A percentile compares a stretch with the other conserved stretches of the same genome.
These are phyloP conservation scores for Euphorbia lathyris DNA, from an alignment of 345 rosid species.

Conservation along the genomic window DNA sequence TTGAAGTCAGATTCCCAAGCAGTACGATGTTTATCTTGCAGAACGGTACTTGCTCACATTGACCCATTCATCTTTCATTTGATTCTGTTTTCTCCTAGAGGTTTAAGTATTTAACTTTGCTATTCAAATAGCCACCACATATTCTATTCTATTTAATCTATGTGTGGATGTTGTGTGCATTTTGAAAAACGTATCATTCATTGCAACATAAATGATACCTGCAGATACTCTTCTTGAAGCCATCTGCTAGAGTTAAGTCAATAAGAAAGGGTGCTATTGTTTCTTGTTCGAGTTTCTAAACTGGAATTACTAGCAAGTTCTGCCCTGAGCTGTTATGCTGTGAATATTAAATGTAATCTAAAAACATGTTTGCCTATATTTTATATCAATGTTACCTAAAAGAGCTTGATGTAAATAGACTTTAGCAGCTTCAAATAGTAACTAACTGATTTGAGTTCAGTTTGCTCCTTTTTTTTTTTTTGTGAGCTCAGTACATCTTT, in stretches of 20 bases:
- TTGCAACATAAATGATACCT: not conserved
- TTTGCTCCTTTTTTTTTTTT: not conserved
- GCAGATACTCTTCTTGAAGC: not conserved
- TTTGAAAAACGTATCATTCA: not conserved
- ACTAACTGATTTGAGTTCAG: not conserved
- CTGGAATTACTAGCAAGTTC: not conserved
- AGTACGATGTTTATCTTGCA: slow-evolving; percentile 70
- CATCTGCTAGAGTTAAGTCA: not conserved
- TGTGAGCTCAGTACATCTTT: not conserved
- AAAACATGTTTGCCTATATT: not conserved
- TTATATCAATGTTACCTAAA: not conserved
- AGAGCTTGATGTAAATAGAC: not conserved
- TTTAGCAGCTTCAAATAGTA: not conserved
- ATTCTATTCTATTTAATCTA: not conserved
- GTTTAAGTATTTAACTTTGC: not conserved
- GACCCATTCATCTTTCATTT: not conserved
- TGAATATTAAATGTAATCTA: not conserved
- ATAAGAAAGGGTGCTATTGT: not conserved
- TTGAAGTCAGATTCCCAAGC: slow-evolving; percentile 56
- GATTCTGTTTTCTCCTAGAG: not conserved
- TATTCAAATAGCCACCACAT: not conserved
- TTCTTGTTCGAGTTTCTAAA: not conserved
- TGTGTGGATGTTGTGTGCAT: not conserved
- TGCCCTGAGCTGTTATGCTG: not conserved
- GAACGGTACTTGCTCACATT: slow-evolving; percentile 48